Percentiles rank a stretch among this genome's conserved stretches.
Conservation (phyloP, 768 basidiomycete species). For the Kwoniella shandongensis region DNA sequence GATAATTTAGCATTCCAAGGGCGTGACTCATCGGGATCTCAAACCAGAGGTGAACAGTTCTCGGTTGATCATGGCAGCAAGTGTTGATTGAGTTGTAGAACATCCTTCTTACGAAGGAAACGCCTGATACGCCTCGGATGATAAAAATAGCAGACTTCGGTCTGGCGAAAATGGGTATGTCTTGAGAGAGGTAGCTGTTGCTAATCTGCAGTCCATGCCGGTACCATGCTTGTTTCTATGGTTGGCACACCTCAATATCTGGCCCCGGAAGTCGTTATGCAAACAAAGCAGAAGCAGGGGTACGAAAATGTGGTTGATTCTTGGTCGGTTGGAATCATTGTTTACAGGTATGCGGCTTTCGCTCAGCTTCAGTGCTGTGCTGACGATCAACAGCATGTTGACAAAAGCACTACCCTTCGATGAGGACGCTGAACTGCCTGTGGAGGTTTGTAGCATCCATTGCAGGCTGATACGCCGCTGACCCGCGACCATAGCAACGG, state of each 20-base stretch:
- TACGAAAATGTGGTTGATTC: slow-evolving; percentile 90
- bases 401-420: slow-evolving; percentile 76
- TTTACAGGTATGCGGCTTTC: slow-evolving; percentile 75
- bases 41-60: slow-evolving; percentile 61
- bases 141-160: slow-evolving; percentile 97
- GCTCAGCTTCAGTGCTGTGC: too few relatives aligned
- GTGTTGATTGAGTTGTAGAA: slow-evolving; percentile 61
- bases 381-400: slow-evolving; percentile 66
- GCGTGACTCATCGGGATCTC: slow-evolving; percentile 87
- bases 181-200: neutral
- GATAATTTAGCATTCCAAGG: slow-evolving; percentile 57
- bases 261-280: slow-evolving; percentile 80
- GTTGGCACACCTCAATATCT: slow-evolving; percentile 95
- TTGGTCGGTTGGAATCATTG: slow-evolving; percentile 94
- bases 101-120: slow-evolving; percentile 71
- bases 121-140: slow-evolving; percentile 59
- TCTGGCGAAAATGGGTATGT: slow-evolving; percentile 70
- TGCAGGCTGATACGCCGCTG: slow-evolving; percentile 20
- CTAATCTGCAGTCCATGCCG: slow-evolving; percentile 24
- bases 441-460: slow-evolving; percentile 57
- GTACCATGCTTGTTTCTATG: slow-evolving; percentile 67
- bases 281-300: slow-evolving; percentile 60
- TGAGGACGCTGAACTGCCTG: slow-evolving; percentile 65
- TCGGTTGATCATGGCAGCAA: slow-evolving; percentile 1
- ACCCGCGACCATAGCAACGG: slow-evolving; percentile 54